Evolutionary conservation across 2,329 filamentous ascomycete species (phyloP).

Genomic region (Sclerotinia nivalis): DNA sequence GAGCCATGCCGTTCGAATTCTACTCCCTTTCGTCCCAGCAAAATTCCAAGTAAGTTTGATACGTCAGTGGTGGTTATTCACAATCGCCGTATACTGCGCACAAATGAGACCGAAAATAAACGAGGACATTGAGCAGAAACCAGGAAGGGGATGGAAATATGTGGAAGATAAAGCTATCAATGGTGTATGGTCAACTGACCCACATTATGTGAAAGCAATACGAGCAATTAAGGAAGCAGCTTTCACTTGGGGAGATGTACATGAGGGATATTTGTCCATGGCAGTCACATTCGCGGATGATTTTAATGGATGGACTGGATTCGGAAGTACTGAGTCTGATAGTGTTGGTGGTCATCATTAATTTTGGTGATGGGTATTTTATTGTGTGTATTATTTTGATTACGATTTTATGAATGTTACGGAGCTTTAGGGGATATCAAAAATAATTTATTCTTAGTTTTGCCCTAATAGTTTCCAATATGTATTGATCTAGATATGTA

Average conservation of each 20-base stretch:
- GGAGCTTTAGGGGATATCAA: background rate
- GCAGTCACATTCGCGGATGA: slow-evolving; percentile 73
- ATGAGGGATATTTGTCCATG: slow-evolving; percentile 64
- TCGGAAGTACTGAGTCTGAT: slow-evolving; percentile 22
- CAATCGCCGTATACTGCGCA: slow-evolving; percentile 73
- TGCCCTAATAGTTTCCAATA: background rate
- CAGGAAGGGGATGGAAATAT: slow-evolving; percentile 69
- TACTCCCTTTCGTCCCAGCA: slow-evolving; percentile 74
- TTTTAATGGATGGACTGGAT: slow-evolving; percentile 65
- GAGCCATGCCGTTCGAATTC: slow-evolving; percentile 82
- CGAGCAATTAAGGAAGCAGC: slow-evolving; percentile 74
- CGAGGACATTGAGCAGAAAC: slow-evolving; percentile 58
- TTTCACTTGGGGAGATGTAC: slow-evolving; percentile 70
- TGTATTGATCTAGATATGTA: background rate
- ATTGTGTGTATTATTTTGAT: background rate
- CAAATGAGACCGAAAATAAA: slow-evolving; percentile 73
- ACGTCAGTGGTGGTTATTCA: slow-evolving; percentile 86
- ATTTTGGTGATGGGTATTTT: background rate
- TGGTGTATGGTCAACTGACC: slow-evolving; percentile 67
- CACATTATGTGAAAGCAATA: slow-evolving; percentile 82
- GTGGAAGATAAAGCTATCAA: slow-evolving; percentile 71
- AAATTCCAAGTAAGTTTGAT: slow-evolving; percentile 73
- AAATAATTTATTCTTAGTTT: background rate
- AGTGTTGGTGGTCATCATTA: background rate
- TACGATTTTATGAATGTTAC: background rate